Evolutionary conservation across 1,139 yeast species (phyloP).

Genomic region (Blastobotrys niveus): DNA sequence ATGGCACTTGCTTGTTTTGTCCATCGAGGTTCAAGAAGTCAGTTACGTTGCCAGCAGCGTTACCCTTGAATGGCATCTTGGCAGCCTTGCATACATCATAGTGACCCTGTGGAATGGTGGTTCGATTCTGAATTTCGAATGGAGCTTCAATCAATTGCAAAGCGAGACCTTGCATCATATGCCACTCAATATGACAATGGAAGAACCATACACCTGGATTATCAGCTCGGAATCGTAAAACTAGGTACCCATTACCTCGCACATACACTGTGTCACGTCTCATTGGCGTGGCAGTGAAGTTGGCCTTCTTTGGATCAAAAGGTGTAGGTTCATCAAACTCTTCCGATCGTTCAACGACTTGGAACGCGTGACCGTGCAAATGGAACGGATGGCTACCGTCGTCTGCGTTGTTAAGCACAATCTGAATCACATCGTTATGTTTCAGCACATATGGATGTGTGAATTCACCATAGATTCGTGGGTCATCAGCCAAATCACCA

Average conservation of each 20-base stretch:
- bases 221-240: constrained; percentile 62
- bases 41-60: constrained; percentile 75
- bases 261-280: constrained; percentile 64
- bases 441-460: constrained; percentile 68
- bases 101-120: constrained; percentile 51
- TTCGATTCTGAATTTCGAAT: constrained; percentile 42
- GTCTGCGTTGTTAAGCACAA: constrained; percentile 64
- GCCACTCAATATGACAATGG: constrained; percentile 97
- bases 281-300: constrained; percentile 59
- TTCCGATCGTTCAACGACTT: constrained; percentile 52
- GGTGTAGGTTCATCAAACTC: constrained; percentile 47
- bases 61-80: constrained; percentile 53
- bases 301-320: constrained; percentile 46
- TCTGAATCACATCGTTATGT: constrained; percentile 57
- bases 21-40: constrained; percentile 65
- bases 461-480: constrained; percentile 68
- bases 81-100: constrained; percentile 51
- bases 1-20: constrained; percentile 56
- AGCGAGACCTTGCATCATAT: constrained; percentile 81
- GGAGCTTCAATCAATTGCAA: constrained; percentile 75
- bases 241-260: constrained; percentile 61
- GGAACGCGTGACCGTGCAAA: constrained; percentile 77
- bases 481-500: constrained; percentile 52
- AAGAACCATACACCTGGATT: constrained; percentile 92
- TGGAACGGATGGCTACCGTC: constrained; percentile 87